phyloP scores from a whole-genome alignment of 2,329 filamentous ascomycete genomes.

The Sarocladiaceae sp. region DNA sequence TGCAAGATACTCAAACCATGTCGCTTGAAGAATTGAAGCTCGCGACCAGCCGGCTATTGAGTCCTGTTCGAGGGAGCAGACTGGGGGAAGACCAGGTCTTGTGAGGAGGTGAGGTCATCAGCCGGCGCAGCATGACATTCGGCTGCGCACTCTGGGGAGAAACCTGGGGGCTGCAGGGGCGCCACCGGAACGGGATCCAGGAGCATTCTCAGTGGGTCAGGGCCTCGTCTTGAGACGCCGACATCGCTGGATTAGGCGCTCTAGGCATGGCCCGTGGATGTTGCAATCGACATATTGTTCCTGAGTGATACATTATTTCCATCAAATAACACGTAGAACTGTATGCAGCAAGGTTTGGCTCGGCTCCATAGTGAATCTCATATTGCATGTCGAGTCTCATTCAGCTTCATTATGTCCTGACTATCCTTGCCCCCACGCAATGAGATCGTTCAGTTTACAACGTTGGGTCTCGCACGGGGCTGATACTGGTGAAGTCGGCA shows the following conservation, averaged over 20 bases:
- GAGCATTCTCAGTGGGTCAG: neutral
- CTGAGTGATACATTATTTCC: no score
- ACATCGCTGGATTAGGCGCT: no score
- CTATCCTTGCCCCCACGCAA: neutral
- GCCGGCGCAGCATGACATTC: slow-evolving; percentile 1
- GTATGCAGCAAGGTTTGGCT: no score
- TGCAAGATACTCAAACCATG: neutral
- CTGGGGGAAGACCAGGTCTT: neutral
- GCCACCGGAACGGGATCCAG: neutral
- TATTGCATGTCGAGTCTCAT: no score
- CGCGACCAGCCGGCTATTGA: neutral
- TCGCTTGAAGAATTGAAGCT: neutral
- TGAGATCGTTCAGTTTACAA: neutral
- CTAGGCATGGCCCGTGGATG: no score
- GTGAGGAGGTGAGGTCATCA: slow-evolving; percentile 8
- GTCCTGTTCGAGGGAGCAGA: neutral
- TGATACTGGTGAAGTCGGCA: slow-evolving; percentile 11
- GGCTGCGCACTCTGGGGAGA: neutral
- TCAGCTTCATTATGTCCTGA: neutral
- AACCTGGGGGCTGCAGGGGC: neutral
- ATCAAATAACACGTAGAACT: no score
- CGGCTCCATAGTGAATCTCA: no score
- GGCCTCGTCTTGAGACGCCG: no score
- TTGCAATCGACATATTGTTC: no score
- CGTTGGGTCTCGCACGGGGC: neutral